Percentiles rank a stretch among this genome's conserved stretches.
Conservation (phyloP, 345 rosid genomes). For the Citrus trifoliata region DNA sequence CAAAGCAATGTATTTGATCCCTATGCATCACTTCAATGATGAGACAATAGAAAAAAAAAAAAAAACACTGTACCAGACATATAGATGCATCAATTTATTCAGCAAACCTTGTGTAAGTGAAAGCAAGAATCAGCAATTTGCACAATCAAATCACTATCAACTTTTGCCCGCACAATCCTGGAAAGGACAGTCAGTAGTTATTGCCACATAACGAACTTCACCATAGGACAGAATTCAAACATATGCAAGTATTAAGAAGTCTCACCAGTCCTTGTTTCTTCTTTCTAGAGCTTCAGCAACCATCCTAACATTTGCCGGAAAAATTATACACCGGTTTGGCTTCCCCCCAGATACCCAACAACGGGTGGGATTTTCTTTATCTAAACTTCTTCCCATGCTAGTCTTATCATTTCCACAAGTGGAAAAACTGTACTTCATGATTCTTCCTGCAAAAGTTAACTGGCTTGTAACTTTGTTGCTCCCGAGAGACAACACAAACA, state of each 20-base stretch:
- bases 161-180: slow-evolving; percentile 44
- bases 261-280: slow-evolving; percentile 39
- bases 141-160: slow-evolving; percentile 42
- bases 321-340: slow-evolving; percentile 34
- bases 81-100: background rate
- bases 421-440: slow-evolving; percentile 22
- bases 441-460: slow-evolving; percentile 1
- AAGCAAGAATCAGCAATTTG: slow-evolving; percentile 48
- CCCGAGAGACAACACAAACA: background rate
- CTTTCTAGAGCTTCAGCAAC: slow-evolving; percentile 39
- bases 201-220: background rate
- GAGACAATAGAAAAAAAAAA: background rate
- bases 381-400: slow-evolving; percentile 13
- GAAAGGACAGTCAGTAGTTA: background rate
- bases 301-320: slow-evolving; percentile 21
- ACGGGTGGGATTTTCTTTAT: slow-evolving; percentile 6
- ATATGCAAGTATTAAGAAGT: background rate
- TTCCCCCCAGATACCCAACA: slow-evolving; percentile 15
- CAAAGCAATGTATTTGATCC: background rate
- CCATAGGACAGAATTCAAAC: background rate
- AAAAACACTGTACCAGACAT: background rate
- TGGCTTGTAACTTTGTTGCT: background rate
- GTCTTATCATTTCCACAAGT: background rate
- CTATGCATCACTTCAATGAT: background rate
- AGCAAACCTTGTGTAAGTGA: slow-evolving; percentile 52